Conservation (phyloP, 345 rosid species). For the Citrus sp. region DNA sequence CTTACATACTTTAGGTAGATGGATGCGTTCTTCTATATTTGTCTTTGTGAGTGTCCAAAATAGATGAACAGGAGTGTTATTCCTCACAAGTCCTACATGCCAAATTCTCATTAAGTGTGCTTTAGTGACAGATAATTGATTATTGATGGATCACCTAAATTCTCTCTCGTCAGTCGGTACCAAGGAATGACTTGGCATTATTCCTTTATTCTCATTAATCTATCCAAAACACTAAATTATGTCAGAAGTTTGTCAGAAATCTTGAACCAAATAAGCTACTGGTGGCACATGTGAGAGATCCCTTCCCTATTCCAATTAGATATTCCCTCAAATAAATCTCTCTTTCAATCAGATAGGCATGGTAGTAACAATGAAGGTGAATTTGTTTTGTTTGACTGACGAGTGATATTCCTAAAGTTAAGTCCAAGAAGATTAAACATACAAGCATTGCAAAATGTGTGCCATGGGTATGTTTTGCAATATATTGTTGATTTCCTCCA, state of each 20-base stretch:
- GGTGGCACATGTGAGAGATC: not conserved
- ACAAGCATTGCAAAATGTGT: not conserved
- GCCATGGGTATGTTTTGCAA: not conserved
- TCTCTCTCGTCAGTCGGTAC: not conserved
- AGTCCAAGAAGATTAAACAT: not conserved
- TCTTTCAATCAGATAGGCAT: not conserved
- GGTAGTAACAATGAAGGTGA: not conserved
- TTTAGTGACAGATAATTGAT: not conserved
- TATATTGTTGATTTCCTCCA: not conserved
- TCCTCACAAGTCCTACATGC: too few relatives aligned
- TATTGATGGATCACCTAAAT: not conserved
- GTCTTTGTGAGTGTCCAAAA: not conserved
- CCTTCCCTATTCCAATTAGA: not conserved
- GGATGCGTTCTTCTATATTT: not conserved
- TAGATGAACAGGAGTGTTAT: not conserved
- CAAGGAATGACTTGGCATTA: not conserved
- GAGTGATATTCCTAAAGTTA: not conserved
- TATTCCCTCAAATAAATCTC: not conserved
- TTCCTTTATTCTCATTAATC: not conserved
- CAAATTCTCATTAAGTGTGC: not conserved
- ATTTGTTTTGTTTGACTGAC: not conserved
- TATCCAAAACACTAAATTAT: not conserved
- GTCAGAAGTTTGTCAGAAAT: not conserved
- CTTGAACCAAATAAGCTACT: not conserved
- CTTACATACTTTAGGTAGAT: not conserved